Conservation (phyloP, 192 early-diverging fungal genomes). For the Backusella psychrophila region DNA sequence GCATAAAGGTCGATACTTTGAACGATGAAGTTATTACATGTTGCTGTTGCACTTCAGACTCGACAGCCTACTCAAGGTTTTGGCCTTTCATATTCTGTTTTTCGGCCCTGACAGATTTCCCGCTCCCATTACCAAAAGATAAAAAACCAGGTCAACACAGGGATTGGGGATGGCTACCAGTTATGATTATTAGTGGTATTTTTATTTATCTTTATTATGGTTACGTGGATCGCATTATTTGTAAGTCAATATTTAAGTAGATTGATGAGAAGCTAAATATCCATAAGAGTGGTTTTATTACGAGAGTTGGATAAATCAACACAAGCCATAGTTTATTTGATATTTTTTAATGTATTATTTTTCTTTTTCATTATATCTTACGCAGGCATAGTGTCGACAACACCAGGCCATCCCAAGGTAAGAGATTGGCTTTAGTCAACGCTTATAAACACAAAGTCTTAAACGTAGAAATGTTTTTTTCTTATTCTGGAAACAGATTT, state of each 20-base stretch:
- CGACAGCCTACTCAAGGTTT: conserved; percentile 6
- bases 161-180: conserved; percentile 30
- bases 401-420: conserved; percentile 42
- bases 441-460: background rate
- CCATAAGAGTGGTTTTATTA: conserved; percentile 18
- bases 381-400: conserved; percentile 34
- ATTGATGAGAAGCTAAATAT: background rate
- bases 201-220: conserved; percentile 21
- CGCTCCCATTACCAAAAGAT: conserved; percentile 20
- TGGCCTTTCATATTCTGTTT: conserved; percentile 25
- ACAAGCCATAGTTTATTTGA: conserved; percentile 36
- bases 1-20: background rate
- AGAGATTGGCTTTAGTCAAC: background rate
- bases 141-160: conserved; percentile 22
- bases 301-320: background rate
- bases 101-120: conserved; percentile 22
- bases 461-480: background rate
- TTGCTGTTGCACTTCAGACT: background rate
- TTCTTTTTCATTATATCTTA: conserved; percentile 44
- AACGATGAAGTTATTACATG: background rate
- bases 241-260: conserved; percentile 12
- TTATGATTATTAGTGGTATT: conserved; percentile 18
- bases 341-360: conserved; percentile 31
- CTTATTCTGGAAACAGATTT: conserved; percentile 10
- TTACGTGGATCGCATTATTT: conserved; percentile 16